phyloP scores from a whole-genome alignment of 768 basidiomycete genomes.

The Megacollybia marginata region DNA sequence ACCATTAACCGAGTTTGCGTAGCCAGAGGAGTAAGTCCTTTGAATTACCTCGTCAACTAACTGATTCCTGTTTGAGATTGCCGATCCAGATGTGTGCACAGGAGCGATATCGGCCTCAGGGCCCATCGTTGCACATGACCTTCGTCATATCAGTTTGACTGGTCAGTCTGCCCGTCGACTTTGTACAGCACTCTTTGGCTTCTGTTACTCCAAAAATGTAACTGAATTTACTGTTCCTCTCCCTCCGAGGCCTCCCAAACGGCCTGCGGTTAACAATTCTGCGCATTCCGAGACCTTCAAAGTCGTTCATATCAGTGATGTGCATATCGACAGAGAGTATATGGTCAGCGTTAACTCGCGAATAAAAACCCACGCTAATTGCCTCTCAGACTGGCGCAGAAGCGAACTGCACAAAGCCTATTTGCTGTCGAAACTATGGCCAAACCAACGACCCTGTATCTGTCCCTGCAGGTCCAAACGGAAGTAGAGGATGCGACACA shows the following conservation, averaged over 20 bases:
- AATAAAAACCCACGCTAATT: neutral
- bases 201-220: conserved; percentile 43
- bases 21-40: conserved; percentile 24
- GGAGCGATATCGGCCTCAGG: conserved; percentile 43
- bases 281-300: conserved; percentile 39
- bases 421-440: conserved; percentile 50
- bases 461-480: conserved; percentile 41
- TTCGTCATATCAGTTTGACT: conserved; percentile 39
- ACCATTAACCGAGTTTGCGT: conserved; percentile 39
- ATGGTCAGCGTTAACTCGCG: conserved; percentile 26
- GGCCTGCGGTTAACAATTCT: conserved; percentile 25
- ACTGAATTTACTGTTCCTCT: conserved; percentile 36
- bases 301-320: conserved; percentile 56
- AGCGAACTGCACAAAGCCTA: conserved; percentile 51
- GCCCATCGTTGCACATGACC: conserved; percentile 49
- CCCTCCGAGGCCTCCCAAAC: conserved; percentile 26
- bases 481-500: conserved; percentile 45
- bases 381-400: conserved; percentile 41
- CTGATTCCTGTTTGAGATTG: conserved; percentile 23
- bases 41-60: neutral
- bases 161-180: conserved; percentile 46
- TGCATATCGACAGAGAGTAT: conserved; percentile 54
- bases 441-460: conserved; percentile 28
- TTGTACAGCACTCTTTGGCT: conserved; percentile 46
- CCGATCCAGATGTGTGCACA: conserved; percentile 52